Percentiles rank a stretch among this genome's conserved stretches.
phyloP scores from a whole-genome alignment of 1,284 basidiomycete genomes.

The Lignosus rhinocerotis region DNA sequence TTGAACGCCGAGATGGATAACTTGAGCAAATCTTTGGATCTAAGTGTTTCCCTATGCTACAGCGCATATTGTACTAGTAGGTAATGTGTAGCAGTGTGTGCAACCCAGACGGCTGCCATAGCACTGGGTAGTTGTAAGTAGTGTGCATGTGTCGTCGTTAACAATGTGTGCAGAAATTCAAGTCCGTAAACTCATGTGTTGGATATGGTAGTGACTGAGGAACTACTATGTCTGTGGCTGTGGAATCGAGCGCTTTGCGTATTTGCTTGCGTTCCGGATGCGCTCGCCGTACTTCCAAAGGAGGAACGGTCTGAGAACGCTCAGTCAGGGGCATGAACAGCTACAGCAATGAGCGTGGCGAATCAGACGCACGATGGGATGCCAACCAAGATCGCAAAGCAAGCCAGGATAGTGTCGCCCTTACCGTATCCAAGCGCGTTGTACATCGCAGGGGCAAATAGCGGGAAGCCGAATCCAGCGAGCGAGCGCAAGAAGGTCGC shows the following conservation, averaged over 20 bases:
- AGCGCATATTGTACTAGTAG: no score
- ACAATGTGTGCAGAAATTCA: no score
- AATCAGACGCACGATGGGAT: conserved; percentile 57
- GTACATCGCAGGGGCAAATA: conserved; percentile 71
- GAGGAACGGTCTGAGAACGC: conserved; percentile 44
- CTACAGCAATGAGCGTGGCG: neutral
- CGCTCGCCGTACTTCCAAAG: conserved; percentile 54
- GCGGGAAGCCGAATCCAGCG: conserved; percentile 66
- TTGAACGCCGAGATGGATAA: no score
- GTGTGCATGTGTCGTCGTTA: no score
- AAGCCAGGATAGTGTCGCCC: conserved; percentile 62
- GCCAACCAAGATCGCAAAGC: conserved; percentile 54
- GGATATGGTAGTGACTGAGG: no score
- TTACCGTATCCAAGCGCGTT: conserved; percentile 62
- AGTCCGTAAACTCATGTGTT: no score
- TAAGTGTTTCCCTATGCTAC: no score
- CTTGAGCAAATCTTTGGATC: no score
- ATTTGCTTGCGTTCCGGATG: conserved; percentile 40
- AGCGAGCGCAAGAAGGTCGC: conserved; percentile 57
- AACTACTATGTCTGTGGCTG: no score
- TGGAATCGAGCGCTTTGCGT: conserved; percentile 9
- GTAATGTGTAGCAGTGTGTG: no score
- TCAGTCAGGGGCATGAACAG: neutral
- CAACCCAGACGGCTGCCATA: no score
- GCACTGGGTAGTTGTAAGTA: no score